These are phyloP conservation scores for Blastomyces emzantsi DNA, from an alignment of 2,329 filamentous ascomycete species.

Conservation along the genomic window DNA sequence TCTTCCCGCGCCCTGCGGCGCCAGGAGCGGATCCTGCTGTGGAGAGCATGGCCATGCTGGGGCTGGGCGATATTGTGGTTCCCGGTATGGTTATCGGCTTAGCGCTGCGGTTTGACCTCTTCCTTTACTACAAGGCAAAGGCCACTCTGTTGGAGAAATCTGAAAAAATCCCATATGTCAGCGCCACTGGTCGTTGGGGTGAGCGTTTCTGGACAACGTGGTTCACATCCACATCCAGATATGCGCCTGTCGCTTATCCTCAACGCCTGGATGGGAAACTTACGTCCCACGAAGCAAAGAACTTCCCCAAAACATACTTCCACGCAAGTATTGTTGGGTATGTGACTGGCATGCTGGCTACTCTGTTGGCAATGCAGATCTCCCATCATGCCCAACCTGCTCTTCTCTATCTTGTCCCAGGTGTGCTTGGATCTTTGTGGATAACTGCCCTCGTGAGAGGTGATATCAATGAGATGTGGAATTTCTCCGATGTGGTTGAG, in stretches of 20 bases:
- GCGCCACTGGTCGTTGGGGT: constrained; percentile 67
- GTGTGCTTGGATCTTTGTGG: constrained; percentile 68
- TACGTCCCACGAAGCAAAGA: constrained; percentile 31
- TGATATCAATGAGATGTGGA: constrained; percentile 68
- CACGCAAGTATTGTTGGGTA: constrained; percentile 69
- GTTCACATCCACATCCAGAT: constrained; percentile 10
- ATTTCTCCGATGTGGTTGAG: constrained; percentile 60
- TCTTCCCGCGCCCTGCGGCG: constrained; percentile 60
- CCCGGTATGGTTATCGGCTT: constrained; percentile 85
- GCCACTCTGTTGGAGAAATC: constrained; percentile 9
- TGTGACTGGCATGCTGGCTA: constrained; percentile 63
- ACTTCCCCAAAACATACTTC: constrained; percentile 82
- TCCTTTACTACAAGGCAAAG: constrained; percentile 57
- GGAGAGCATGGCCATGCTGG: constrained; percentile 61
- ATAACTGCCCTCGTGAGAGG: constrained; percentile 60
- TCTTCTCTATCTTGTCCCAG: constrained; percentile 82
- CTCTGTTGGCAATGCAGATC: constrained; percentile 65
- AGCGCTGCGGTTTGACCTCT: constrained; percentile 84
- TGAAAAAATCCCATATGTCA: constrained; percentile 35
- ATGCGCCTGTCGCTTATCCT: constrained; percentile 15
- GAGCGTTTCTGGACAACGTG: constrained; percentile 66
- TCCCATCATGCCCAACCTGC: constrained; percentile 82
- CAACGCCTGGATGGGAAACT: constrained; percentile 22
- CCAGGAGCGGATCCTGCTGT: constrained; percentile 37
- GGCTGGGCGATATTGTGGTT: constrained; percentile 86